Conservation (phyloP, 805 yeast species). For the Lipomyces orientalis region DNA sequence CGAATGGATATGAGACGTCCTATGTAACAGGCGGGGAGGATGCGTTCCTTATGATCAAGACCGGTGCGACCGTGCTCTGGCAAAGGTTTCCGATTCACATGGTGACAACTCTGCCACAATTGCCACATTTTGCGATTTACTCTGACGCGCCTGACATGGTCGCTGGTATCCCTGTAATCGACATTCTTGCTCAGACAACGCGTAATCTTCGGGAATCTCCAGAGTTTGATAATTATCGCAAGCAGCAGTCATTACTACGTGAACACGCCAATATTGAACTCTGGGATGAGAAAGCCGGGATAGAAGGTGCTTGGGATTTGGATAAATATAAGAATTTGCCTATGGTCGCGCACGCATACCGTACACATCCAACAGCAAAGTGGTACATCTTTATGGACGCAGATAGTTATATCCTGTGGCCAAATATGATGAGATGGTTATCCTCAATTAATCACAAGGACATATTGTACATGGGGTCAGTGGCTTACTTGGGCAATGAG, state of each 20-base stretch:
- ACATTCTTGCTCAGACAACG: conserved; percentile 40
- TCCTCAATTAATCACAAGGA: conserved; percentile 40
- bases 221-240: conserved; percentile 41
- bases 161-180: conserved; percentile 45
- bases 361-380: conserved; percentile 38
- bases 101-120: conserved; percentile 44
- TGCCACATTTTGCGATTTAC: conserved; percentile 46
- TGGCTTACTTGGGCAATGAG: conserved; percentile 37
- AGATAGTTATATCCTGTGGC: conserved; percentile 44
- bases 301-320: conserved; percentile 45
- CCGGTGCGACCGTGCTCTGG: conserved; percentile 47
- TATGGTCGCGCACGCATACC: conserved; percentile 47
- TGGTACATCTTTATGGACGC: conserved; percentile 50
- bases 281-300: conserved; percentile 11
- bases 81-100: conserved; percentile 47
- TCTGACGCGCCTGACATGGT: conserved; percentile 45
- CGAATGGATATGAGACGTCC: conserved; percentile 11
- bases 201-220: conserved; percentile 21
- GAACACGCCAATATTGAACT: conserved; percentile 40
- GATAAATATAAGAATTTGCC: conserved; percentile 50
- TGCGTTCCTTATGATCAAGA: conserved; percentile 46
- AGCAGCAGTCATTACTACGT: conserved; percentile 38
- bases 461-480: conserved; percentile 44
- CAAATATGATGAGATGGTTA: conserved; percentile 41
- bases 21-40: conserved; percentile 32